Evolutionary conservation across 1,284 basidiomycete genomes (phyloP), one percentile per base, ranked within the genome.

Genomic region (Trichosporon faecale): DNA sequence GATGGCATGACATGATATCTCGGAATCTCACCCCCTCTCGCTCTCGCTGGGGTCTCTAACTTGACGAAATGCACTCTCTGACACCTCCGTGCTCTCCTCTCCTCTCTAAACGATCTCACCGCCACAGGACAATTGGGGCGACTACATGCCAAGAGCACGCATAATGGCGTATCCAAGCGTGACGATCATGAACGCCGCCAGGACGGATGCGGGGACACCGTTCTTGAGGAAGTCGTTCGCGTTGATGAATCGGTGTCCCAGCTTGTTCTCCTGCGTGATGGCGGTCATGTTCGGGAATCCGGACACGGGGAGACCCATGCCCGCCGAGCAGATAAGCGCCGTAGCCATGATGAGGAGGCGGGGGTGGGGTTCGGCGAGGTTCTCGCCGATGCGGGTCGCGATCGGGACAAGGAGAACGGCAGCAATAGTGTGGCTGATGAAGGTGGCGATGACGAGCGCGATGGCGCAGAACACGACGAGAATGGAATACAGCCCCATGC

Each of bases 241-340:
- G 25, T 89, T 87, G 52, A 95, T 86, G 83, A 94, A 95, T 35
- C 92, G 84, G 76, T 94, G 90, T 2, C 96, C 96, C 67, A 98
- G 88, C 80, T 97, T 94, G 81, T 98, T 93, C 80, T 98, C 96
- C 83, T 98, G 92, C 5, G 93, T 93, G 25, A 95, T 93, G 92
- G 93, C 94, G 68, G 93, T 94, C 85, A 95, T 93, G 82, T 98
- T 98, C 0, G 95, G 96, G 86, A 99, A 98, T 6, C 96, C 96
- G 71, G 92, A 95, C 40, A 98, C 95, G 3, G 95, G 95, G 87
- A 99, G 91, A 6, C 95, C 97, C 96, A 99, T 99, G 0, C 96
- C 97, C 2, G 94, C 88, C 18, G 93, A 95, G 77, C 95, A 98
- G 69, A 97, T 92, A 72, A 99, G 85, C 1, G 90, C 94, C 9